These are phyloP conservation scores for Phytophthora pseudosyringae DNA, from an alignment of 352 stramenopile species.

Conservation along the genomic window DNA sequence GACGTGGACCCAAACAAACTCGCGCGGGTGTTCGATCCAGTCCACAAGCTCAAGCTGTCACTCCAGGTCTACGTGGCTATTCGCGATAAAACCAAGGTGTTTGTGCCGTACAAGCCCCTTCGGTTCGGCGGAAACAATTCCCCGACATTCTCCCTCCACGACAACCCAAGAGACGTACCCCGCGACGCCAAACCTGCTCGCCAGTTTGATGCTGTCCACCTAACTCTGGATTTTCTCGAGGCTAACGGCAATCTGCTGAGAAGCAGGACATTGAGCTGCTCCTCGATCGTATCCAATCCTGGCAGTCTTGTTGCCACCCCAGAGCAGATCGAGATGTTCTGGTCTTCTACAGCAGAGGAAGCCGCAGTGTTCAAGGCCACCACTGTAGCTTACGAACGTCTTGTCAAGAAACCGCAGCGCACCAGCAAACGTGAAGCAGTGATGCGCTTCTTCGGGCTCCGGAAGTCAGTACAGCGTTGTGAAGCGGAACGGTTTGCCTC, in stretches of 20 bases:
- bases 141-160: slow-evolving; percentile 31
- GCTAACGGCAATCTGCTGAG: slow-evolving; percentile 10
- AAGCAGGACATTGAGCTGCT: slow-evolving; percentile 32
- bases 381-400: slow-evolving; percentile 30
- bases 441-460: slow-evolving; percentile 30
- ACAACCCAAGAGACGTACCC: slow-evolving; percentile 16
- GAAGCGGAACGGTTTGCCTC: slow-evolving; percentile 10
- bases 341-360: slow-evolving; percentile 29
- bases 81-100: slow-evolving; percentile 35
- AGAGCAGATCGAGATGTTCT: slow-evolving; percentile 33
- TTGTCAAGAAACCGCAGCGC: slow-evolving; percentile 33
- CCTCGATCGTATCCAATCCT: slow-evolving; percentile 26
- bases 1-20: slow-evolving; percentile 44
- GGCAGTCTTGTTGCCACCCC: slow-evolving; percentile 25
- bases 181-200: slow-evolving; percentile 22
- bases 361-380: slow-evolving; percentile 23
- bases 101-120: slow-evolving; percentile 45
- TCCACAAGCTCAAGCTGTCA: slow-evolving; percentile 41
- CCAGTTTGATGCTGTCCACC: slow-evolving; percentile 19
- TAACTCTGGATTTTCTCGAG: slow-evolving; percentile 24
- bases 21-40: slow-evolving; percentile 42
- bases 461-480: slow-evolving; percentile 15
- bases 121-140: slow-evolving; percentile 29
- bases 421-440: slow-evolving; percentile 29
- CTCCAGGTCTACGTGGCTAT: slow-evolving; percentile 40